Base-by-base conservation (phyloP, 2,329 filamentous ascomycete genomes). In the Samsoniella hepiali region DNA sequence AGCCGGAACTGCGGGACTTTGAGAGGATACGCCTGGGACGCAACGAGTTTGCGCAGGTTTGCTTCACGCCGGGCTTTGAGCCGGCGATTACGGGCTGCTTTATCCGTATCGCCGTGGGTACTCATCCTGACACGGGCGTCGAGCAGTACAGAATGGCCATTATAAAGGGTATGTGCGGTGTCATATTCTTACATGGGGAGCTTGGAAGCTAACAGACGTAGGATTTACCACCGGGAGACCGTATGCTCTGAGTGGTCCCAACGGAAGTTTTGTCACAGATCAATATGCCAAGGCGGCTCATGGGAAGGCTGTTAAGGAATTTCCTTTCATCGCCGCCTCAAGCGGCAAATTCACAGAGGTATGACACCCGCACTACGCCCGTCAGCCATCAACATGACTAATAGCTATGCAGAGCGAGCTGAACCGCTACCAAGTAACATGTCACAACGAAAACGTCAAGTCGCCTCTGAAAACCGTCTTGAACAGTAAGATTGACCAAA, bases 51-150 rank as follows among this genome's bases (percentile, higher is more conserved):
- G 89, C 90, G 7, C 88, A 94, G 71, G 90, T 97, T 62, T 97
- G 93, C 81, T 97, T 96, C 79, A 94, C 93, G 69, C 95, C 95
- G 11, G 89, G 89, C 4, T 97, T 99, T 68, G 91, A 96, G 63
- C 80, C 90, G 9, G 84, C 90, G 36, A 90, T 97, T 70, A 86
- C 82, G 17, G 92, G 92, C 58, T 96, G 93, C 75, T 99, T 90
- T 73, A 89, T 89, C 44, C 91, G 95, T 58, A 87, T 98, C 67
- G 91, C 88, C 66, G 86, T 97, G 63, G 94, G 93, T 0, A 84
- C 89, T 13, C 90, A 96, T 72, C 84, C 85, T 11, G 83, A 88
- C 29, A 91, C 85, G 4, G 88, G 89, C 3, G 81, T 88, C 64
- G 89, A 90, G 66, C 84, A 91, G 67, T 99, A 99, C 75, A 90